Base-by-base conservation (phyloP, 768 basidiomycete genomes). In the Clavaria fumosa region DNA sequence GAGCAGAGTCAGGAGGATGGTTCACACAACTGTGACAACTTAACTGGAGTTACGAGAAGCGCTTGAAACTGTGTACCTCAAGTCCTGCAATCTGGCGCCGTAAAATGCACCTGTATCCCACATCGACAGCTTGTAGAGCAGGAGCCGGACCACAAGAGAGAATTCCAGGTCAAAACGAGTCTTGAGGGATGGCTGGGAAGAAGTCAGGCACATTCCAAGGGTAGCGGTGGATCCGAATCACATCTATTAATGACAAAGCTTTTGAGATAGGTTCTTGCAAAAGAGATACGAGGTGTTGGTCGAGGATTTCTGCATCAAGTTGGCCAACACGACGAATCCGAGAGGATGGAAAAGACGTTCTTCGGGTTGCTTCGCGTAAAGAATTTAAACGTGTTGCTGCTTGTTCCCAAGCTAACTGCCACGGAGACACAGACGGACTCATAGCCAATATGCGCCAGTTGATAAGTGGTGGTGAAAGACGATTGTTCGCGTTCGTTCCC, bases 251-350 rank as follows among this genome's bases (percentile, higher is more conserved):
- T 18, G 69, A 64, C 15, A 93, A 56, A 1, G 89, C 75, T 42
- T 70, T 79, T 44, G 64, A 62, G 34, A 96, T 55, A n/a, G 89
- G 90, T 38, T 83, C 83, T 49, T 73, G 75, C 22, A 97, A 66
- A 42, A 95, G 59, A 20, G 75, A 69, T 22, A 81, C 72, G 12
- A 97, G 70, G 44, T 95, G 89, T 46, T 78, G 72, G 59, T 97
- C 93, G 34, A 96, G 68, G 17, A 91, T 66, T 47, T 88, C 80
- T 3, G 91, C 75, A 54, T 97, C 93, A 37, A 96, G 72, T 55
- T 93, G 85, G 5, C 83, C 81, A 34, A 97, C 88, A 31, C 90
- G 81, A 18, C 74, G 62, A 21, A 78, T 59, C n/a, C 78, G 67
- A 19, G 65, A 52, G 33, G 43, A 38, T 18, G 61, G 55, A n/a